Conservation (phyloP, 1,284 basidiomycete species). For the Ustilago loliicola region DNA sequence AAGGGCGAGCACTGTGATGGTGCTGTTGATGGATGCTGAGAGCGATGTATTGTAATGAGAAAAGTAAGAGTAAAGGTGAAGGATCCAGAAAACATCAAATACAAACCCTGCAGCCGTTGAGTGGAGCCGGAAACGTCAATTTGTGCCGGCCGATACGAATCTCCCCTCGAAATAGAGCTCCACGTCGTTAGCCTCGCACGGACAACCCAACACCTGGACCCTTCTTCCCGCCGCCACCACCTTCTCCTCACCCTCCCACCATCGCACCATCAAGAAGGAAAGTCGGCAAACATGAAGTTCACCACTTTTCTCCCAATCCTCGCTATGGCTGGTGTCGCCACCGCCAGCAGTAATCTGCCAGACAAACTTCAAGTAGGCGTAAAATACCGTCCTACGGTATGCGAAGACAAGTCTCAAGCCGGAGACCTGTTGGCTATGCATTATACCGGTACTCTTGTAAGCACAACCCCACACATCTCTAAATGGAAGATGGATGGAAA, state of each 20-base stretch:
- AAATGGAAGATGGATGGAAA: too few species aligned
- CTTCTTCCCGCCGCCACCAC: conserved; percentile 20
- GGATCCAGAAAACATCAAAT: background rate
- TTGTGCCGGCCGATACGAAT: conserved; percentile 42
- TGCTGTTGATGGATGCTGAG: background rate
- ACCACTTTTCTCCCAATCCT: conserved; percentile 13
- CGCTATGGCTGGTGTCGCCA: conserved; percentile 37
- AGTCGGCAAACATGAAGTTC: conserved; percentile 28
- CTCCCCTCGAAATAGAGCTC: background rate
- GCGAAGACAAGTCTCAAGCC: conserved; percentile 75
- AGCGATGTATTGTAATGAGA: background rate
- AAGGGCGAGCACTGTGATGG: too few species aligned
- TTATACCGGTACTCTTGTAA: conserved; percentile 78
- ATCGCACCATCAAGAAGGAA: background rate
- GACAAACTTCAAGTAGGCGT: conserved; percentile 69
- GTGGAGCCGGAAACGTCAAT: conserved; percentile 5
- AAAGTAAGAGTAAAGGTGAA: background rate
- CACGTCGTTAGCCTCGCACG: background rate
- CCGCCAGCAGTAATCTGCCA: conserved; percentile 43
- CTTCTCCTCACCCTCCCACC: conserved; percentile 13
- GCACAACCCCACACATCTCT: background rate
- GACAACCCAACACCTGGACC: background rate
- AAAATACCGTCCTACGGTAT: conserved; percentile 74
- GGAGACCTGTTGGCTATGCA: conserved; percentile 79
- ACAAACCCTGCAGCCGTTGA: background rate